Percentiles rank a stretch among this genome's conserved stretches.
Evolutionary conservation across 2,329 filamentous ascomycete genomes (phyloP).

Genomic region (Trematosphaeria pertusa): DNA sequence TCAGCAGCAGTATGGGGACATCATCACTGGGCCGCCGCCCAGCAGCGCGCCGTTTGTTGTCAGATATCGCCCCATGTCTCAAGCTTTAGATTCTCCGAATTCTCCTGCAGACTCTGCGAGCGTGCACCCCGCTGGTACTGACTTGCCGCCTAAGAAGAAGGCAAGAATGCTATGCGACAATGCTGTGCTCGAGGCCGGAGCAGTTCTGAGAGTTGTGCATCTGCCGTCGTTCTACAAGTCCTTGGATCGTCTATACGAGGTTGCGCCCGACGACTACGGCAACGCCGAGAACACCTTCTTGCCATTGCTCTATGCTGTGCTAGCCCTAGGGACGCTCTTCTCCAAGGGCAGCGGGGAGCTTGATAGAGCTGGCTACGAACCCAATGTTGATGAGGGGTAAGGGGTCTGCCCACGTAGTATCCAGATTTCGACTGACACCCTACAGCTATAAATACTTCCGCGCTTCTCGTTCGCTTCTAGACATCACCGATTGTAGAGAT

Average conservation of each 20-base stretch:
- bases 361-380: slow-evolving; percentile 53
- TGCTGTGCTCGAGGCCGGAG: slow-evolving; percentile 68
- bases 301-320: slow-evolving; percentile 56
- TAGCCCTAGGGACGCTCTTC: slow-evolving; percentile 57
- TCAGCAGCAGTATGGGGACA: slow-evolving; percentile 83
- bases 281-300: slow-evolving; percentile 56
- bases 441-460: slow-evolving; percentile 57
- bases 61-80: slow-evolving; percentile 62
- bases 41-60: slow-evolving; percentile 24
- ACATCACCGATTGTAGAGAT: slow-evolving; percentile 61
- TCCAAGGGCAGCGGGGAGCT: slow-evolving; percentile 48
- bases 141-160: slow-evolving; percentile 71
- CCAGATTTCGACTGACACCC: slow-evolving; percentile 19
- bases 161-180: slow-evolving; percentile 65
- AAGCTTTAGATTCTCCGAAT: slow-evolving; percentile 74
- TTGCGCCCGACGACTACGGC: slow-evolving; percentile 57
- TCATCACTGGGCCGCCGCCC: slow-evolving; percentile 64
- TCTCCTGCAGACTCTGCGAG: slow-evolving; percentile 62
- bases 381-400: slow-evolving; percentile 56
- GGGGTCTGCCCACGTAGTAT: slow-evolving; percentile 1
- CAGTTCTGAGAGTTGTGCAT: slow-evolving; percentile 76
- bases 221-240: slow-evolving; percentile 79
- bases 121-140: slow-evolving; percentile 48
- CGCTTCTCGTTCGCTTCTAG: slow-evolving; percentile 56
- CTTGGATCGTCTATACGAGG: slow-evolving; percentile 79